Conservation (phyloP, 2,329 filamentous ascomycete species). For the Cercospora canescens region DNA sequence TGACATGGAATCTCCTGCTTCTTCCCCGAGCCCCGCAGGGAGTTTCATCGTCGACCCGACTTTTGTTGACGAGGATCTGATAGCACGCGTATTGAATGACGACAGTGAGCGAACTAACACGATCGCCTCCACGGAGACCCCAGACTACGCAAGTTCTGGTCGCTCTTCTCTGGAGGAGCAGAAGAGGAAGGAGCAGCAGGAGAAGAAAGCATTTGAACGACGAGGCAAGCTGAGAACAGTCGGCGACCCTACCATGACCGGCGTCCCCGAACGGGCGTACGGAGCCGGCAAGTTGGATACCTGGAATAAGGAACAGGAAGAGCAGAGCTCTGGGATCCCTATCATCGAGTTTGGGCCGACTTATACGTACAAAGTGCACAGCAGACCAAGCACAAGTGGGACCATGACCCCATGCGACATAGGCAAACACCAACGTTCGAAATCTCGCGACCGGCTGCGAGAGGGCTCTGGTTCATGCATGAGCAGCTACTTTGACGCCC, state of each 20-base stretch:
- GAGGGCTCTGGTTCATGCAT: constrained; percentile 25
- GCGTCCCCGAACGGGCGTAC: constrained; percentile 42
- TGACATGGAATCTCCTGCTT: constrained; percentile 20
- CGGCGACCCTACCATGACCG: constrained; percentile 54
- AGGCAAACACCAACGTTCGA: constrained; percentile 27
- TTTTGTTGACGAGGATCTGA: constrained; percentile 45
- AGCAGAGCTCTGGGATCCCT: constrained; percentile 61
- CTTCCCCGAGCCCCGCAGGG: constrained; percentile 25
- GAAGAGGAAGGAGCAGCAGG: constrained; percentile 42
- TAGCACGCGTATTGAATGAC: constrained; percentile 39
- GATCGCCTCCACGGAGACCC: constrained; percentile 53
- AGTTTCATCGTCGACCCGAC: constrained; percentile 33
- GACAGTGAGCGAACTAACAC: constrained; percentile 26
- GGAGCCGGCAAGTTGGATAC: constrained; percentile 33
- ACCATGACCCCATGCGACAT: constrained; percentile 46
- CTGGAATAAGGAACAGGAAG: constrained; percentile 36
- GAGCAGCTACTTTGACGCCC: constrained; percentile 22
- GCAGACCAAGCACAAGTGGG: constrained; percentile 57
- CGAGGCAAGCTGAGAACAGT: constrained; percentile 80
- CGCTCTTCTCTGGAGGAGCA: constrained; percentile 46
- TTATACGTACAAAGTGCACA: constrained; percentile 61
- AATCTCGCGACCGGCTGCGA: constrained; percentile 30
- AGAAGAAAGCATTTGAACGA: constrained; percentile 62
- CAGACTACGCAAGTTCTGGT: constrained; percentile 74
- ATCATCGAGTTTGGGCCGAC: constrained; percentile 85